Evolutionary conservation across 2,329 filamentous ascomycete genomes (phyloP).

Genomic region (Hysterium pulicare): DNA sequence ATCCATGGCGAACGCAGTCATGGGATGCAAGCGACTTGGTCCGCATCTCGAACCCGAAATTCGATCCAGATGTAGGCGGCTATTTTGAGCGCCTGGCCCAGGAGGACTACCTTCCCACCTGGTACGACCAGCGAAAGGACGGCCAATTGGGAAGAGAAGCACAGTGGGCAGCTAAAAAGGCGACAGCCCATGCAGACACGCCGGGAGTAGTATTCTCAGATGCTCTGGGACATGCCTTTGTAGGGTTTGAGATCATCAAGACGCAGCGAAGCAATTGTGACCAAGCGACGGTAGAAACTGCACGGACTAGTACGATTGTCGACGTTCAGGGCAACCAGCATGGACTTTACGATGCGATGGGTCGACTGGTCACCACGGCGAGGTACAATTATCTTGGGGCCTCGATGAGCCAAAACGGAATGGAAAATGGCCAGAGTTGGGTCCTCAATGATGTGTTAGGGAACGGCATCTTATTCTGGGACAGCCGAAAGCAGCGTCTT

Average conservation of each 20-base stretch:
- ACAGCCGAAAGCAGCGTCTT: too few relatives aligned
- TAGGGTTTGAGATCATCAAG: too few relatives aligned
- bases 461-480: not conserved
- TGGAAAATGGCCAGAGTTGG: constrained; percentile 4
- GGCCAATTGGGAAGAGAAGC: not conserved
- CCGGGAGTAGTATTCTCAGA: not conserved
- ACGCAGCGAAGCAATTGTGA: too few relatives aligned
- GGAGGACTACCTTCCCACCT: not conserved
- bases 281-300: too few relatives aligned
- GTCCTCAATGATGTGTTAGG: not conserved
- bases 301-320: too few relatives aligned
- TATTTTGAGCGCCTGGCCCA: not conserved
- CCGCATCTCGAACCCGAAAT: not conserved
- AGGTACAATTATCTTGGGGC: too few relatives aligned
- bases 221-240: too few relatives aligned
- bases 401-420: not conserved
- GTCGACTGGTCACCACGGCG: too few relatives aligned
- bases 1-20: not conserved
- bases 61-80: constrained; percentile 2
- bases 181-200: not conserved
- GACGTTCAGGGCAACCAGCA: too few relatives aligned
- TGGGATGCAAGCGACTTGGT: constrained; percentile 4
- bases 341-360: too few relatives aligned
- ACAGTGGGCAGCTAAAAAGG: not conserved
- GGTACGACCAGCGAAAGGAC: not conserved